Base-by-base conservation (phyloP, 495 filamentous ascomycete species). In the Trichoderma erinaceum region DNA sequence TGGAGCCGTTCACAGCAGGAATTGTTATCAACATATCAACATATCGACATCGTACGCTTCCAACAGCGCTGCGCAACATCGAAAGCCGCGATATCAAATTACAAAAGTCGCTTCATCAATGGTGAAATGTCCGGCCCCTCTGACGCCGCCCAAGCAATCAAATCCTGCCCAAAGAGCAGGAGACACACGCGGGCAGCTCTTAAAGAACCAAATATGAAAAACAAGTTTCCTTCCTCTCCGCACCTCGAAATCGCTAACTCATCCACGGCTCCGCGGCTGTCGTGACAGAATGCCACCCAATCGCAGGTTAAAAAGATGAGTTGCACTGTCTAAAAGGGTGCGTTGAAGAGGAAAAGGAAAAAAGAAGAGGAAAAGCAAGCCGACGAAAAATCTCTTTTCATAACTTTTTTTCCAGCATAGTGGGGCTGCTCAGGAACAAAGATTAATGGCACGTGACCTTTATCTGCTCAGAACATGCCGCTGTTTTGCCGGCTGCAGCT, bases 251-350 rank as follows among this genome's bases (percentile, higher is more conserved):
- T 95, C 91, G 89, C 91, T 83, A 70, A 76, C 80, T 78, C 84
- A 90, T 85, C 87, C 90, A 90, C 82, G 75, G 69, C 43, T 83
- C 82, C 84, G 78, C 78, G 75, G 76, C 79, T 81, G 79, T 78
- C 77, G 69, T 72, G 80, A 83, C 90, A 92, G 87, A 91, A 93
- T 82, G 90, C 80, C 85, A 82, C 73, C 74, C 79, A 72, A 76
- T 81, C 77, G 79, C 82, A 80, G 69, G 78, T 78, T 82, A 2
- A 76, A 77, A 78, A 86, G 85, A 89, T 89, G 89, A 80, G 83
- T 84, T 88, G 91, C 85, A 93, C 91, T 95, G 90, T 93, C 90
- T 92, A 85, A 83, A 83, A 83, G 89, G 87, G 83, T 85, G 89
- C 89, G 89, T 90, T 86, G 83, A 75, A 77, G 78, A 41, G 63